Conservation (phyloP, 176 grass and related monocot genomes). For the Phyllostachys edulis region DNA sequence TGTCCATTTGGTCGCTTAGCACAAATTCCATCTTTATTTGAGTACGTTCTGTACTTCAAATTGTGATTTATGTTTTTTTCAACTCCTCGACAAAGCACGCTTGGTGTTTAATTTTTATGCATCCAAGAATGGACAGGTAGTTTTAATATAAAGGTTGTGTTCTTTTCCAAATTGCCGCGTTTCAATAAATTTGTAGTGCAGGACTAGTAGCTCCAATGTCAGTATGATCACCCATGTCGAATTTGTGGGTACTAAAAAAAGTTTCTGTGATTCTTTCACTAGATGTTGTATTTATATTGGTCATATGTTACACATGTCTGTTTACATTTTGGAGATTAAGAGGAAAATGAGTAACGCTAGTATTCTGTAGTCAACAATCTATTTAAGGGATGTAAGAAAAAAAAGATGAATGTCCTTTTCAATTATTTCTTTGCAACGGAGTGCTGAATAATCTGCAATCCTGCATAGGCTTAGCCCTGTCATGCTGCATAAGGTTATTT, state of each 20-base stretch:
- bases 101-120: slow-evolving; percentile 12
- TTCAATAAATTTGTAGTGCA: slow-evolving; percentile 14
- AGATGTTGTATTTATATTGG: slow-evolving; percentile 3
- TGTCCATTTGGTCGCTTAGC: slow-evolving; percentile 76
- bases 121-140: neutral
- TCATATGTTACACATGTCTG: neutral
- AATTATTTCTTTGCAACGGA: neutral
- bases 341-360: slow-evolving; percentile 4
- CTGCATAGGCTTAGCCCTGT: neutral
- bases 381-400: neutral
- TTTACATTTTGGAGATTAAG: neutral
- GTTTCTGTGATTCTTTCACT: neutral
- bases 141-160: neutral
- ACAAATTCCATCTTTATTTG: slow-evolving; percentile 65
- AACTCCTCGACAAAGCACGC: neutral
- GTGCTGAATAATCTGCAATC: slow-evolving; percentile 12
- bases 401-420: neutral
- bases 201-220: neutral
- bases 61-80: slow-evolving; percentile 24
- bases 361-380: neutral
- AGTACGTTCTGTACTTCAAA: slow-evolving; percentile 57
- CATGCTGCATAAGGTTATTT: neutral
- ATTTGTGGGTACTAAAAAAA: neutral
- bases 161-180: neutral
- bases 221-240: neutral